These are phyloP conservation scores for Botrytis cinerea DNA, from an alignment of 2,329 filamentous ascomycete species.

Conservation along the genomic window DNA sequence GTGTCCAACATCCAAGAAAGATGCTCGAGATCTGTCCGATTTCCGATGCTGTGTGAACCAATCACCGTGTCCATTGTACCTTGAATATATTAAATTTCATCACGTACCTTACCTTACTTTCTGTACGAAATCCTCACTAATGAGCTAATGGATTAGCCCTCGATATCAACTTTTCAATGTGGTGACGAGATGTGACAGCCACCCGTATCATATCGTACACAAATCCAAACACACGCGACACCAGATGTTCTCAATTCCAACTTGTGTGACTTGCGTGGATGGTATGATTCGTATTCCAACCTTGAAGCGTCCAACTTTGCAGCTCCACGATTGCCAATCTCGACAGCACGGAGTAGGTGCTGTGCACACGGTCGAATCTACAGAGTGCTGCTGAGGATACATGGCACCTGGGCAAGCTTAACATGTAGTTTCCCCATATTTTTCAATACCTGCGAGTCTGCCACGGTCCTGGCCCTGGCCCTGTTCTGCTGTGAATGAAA, in stretches of 20 bases:
- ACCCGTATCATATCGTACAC: background rate
- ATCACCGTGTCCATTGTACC: background rate
- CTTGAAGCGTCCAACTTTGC: background rate
- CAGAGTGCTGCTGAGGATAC: background rate
- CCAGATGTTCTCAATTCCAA: background rate
- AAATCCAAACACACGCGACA: background rate
- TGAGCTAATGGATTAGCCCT: background rate
- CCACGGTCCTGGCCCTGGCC: background rate
- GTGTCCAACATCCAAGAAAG: background rate
- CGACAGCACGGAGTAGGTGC: background rate
- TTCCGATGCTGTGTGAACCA: background rate
- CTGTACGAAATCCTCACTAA: constrained; percentile 6
- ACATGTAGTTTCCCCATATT: background rate
- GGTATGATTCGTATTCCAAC: background rate
- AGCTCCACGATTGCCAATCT: background rate
- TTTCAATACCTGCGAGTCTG: background rate
- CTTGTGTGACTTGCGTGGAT: background rate
- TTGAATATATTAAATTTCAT: background rate
- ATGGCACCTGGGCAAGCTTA: background rate
- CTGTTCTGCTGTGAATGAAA: background rate
- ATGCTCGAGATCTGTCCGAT: background rate
- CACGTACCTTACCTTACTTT: constrained; percentile 12
- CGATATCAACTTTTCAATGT: background rate
- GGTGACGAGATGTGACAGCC: background rate
- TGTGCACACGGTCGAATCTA: too few relatives aligned